Evolutionary conservation across 257 asterid species (phyloP), one percentile per base, ranked within the genome.

Genomic region (Cinchona pubescens): DNA sequence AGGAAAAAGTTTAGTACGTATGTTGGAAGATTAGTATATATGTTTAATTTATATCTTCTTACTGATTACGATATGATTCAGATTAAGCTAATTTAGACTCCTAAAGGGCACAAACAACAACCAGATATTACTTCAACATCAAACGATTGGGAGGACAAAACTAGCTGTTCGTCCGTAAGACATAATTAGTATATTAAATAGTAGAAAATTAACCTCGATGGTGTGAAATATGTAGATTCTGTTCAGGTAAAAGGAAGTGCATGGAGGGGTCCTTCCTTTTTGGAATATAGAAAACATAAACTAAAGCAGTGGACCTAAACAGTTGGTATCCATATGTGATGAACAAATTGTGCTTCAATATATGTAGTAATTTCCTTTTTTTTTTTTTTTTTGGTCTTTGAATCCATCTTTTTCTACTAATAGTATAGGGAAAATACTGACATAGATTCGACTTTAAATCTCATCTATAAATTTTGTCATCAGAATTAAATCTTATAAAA

Each of bases 341-440:
- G 66, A 45, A 75, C 66, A 49, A 63, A 10, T 62, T 25, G 55
- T 49, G 64, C 60, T 73, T 30, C 23, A 74, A 45, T 21, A 61
- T 73, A n/a, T n/a, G n/a, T 60, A 18, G 11, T 21, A 5, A 1
- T 2, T 27, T 42, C 18, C 15, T 27, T 0, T 23, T 0, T 29
- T 64, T 49, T 42, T 30, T 21, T 34, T 45, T 43, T 4, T 7
- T 8, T 9, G 18, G 32, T n/a, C 32, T n/a, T 30, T 9, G 8
- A 13, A 21, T 30, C 8, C 8, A 9, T n/a, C 0, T 46, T 35
- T 38, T 34, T 5, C 71, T 42, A n/a, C 10, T 73, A 43, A 21
- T 7, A 35, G 43, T 23, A 27, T 1, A 43, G 43, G n/a, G n/a
- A n/a, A n/a, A n/a, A n/a, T n/a, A n/a, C n/a, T n/a, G n/a, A n/a